Percentiles rank a stretch among this genome's conserved stretches.
Evolutionary conservation across 2,329 filamentous ascomycete species (phyloP).

Genomic region (Rhynchosporium agropyri): DNA sequence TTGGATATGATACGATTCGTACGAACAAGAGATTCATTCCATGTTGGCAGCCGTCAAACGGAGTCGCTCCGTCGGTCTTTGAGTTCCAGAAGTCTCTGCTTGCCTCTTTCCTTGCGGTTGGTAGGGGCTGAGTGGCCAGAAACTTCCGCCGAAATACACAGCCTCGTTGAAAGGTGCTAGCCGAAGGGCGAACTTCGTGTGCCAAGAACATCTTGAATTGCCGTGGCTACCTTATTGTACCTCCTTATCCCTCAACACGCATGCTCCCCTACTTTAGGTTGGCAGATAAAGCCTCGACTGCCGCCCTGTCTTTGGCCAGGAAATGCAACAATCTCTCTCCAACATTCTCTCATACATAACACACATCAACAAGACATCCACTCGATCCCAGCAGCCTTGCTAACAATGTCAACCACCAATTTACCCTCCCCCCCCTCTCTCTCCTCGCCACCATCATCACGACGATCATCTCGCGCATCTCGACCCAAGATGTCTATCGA

Average conservation of each 20-base stretch:
- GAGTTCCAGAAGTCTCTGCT: conserved; percentile 14
- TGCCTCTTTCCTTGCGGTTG: conserved; percentile 19
- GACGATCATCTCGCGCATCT: conserved; percentile 35
- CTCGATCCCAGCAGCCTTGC: conserved; percentile 2
- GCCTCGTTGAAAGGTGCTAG: conserved; percentile 16
- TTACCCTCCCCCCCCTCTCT: conserved; percentile 25
- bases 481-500: conserved; percentile 65
- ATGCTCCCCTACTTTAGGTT: conserved; percentile 1
- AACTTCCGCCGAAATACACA: conserved; percentile 17
- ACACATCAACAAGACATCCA: background rate
- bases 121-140: conserved; percentile 21
- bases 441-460: conserved; percentile 34
- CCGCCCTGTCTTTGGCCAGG: background rate
- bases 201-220: conserved; percentile 19
- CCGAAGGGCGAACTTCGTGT: conserved; percentile 13
- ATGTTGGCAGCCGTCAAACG: conserved; percentile 3
- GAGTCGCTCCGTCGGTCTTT: conserved; percentile 14
- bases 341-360: background rate
- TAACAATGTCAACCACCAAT: conserved; percentile 18
- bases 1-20: conserved; percentile 10
- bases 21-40: conserved; percentile 7
- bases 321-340: conserved; percentile 1
- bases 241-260: too few species aligned
- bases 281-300: conserved; percentile 18
- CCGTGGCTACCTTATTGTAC: conserved; percentile 9